Evolutionary conservation across 2,329 filamentous ascomycete species (phyloP), one percentile per base, ranked within the genome.

Genomic region (Stemphylium lycopersici): DNA sequence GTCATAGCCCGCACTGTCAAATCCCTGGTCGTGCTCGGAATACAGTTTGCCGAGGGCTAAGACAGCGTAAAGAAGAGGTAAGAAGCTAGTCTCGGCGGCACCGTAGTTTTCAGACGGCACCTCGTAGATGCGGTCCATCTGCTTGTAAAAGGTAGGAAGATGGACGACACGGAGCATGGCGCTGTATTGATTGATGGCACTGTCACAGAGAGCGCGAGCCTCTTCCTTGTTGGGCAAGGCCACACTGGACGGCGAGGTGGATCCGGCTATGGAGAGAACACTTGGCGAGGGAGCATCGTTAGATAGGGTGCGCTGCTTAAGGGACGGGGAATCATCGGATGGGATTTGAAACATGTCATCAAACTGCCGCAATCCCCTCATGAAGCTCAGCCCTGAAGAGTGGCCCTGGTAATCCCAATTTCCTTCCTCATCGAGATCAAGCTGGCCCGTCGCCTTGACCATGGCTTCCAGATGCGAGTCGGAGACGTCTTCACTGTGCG

Each of bases 391-490:
- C 2, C 93, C 93, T 0, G 95, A 98, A 0, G 93, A 97, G 60
- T 90, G 90, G 42, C 95, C 95, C 70, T 96, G 91, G 68, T 96
- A 99, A 75, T 98, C 93, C 87, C 92, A 96, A 65, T 95, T 87
- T 37, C 93, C 93, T 66, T 88, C 87, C 64, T 98, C 93, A 66
- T 96, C 92, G 31, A 98, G 82, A 68, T 98, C 93, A 15, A 99
- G 82, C 71, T 93, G 90, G 32, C 93, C 95, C 2, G 93, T 91
- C 37, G 90, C 90, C 70, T 93, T 90, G 53, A 98, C 92, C 93
- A 99, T 98, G 24, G 93, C 96, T 70, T 93, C 88, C 22, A 99
- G 80, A 61, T 93, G 85, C 85, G 87, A 83, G 26, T 83, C 82
- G 40, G 79, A 76, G 44, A 76, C 66, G 8, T 74, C 69, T 42